A percentile compares a stretch with the other conserved stretches of the same genome.
phyloP scores from a whole-genome alignment of 345 rosid genomes.

The Ricinus communis region DNA sequence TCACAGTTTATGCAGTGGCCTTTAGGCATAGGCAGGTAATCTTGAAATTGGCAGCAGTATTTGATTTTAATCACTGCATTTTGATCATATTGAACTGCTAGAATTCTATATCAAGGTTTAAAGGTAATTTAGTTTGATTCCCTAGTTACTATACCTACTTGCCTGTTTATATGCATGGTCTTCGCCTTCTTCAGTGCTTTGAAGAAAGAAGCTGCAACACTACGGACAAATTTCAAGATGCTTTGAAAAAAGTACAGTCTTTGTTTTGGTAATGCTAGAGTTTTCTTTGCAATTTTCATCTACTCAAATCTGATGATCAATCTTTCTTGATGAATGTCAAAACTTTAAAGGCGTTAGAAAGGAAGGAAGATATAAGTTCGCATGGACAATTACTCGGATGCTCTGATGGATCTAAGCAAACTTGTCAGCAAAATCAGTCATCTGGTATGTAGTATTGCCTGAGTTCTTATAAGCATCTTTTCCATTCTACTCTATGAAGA shows the following conservation, averaged over 20 bases:
- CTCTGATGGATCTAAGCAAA: slow-evolving; percentile 8
- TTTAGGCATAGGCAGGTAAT: no score
- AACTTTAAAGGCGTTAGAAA: slow-evolving; percentile 1
- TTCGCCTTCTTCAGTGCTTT: slow-evolving; percentile 17
- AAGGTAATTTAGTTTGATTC: background rate
- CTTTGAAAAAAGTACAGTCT: slow-evolving; percentile 17
- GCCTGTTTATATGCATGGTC: background rate
- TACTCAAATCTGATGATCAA: no score
- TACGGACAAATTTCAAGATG: slow-evolving; percentile 17
- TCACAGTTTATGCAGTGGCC: no score
- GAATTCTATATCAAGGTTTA: no score
- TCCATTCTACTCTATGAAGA: no score
- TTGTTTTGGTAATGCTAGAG: background rate
- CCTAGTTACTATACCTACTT: background rate
- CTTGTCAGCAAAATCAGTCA: slow-evolving; percentile 18
- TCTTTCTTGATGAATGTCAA: background rate
- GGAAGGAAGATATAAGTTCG: slow-evolving; percentile 20
- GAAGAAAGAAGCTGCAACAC: slow-evolving; percentile 27
- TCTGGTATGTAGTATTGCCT: slow-evolving; percentile 22
- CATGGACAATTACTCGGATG: background rate
- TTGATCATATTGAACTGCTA: background rate
- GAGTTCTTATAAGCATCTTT: no score
- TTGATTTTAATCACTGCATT: background rate
- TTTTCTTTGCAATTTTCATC: background rate
- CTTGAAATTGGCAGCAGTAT: no score